phyloP scores from a whole-genome alignment of 2,329 filamentous ascomycete genomes.

The Rugonectria rugulosa region DNA sequence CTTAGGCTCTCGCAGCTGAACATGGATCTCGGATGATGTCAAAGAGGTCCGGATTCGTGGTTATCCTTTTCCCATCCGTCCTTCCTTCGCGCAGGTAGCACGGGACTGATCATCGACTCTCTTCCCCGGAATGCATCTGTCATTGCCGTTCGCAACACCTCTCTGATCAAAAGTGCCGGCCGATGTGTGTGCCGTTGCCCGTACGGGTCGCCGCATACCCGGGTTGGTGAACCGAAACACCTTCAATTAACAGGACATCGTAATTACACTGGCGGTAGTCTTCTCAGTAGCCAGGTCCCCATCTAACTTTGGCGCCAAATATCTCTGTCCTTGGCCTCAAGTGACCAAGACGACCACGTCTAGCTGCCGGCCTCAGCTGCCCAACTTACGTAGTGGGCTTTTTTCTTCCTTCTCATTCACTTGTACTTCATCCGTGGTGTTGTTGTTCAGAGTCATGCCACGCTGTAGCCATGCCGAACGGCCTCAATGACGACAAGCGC shows the following conservation, averaged over 20 bases:
- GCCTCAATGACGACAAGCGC: conserved; percentile 9
- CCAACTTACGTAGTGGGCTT: background rate
- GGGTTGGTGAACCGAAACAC: conserved; percentile 1
- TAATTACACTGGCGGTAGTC: no score
- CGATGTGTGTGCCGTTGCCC: background rate
- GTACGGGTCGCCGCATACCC: conserved; percentile 5
- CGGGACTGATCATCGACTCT: background rate
- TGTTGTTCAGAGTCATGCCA: no score
- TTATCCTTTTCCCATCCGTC: background rate
- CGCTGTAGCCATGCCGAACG: no score
- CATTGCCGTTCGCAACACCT: background rate
- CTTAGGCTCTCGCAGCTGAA: no score
- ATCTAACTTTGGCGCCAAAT: conserved; percentile 7
- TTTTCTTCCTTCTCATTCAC: background rate
- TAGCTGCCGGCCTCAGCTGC: background rate
- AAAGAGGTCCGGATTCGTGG: background rate
- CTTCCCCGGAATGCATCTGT: conserved; percentile 1
- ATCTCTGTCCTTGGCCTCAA: conserved; percentile 1
- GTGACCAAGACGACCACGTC: no score
- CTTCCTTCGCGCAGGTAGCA: background rate
- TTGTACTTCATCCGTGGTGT: no score
- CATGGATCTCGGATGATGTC: conserved; percentile 12
- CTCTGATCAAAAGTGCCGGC: background rate
- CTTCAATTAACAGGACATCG: no score
- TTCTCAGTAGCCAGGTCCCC: no score